Conservation (phyloP, 1,284 basidiomycete genomes). For the Rhodotorula mucilaginosa region DNA sequence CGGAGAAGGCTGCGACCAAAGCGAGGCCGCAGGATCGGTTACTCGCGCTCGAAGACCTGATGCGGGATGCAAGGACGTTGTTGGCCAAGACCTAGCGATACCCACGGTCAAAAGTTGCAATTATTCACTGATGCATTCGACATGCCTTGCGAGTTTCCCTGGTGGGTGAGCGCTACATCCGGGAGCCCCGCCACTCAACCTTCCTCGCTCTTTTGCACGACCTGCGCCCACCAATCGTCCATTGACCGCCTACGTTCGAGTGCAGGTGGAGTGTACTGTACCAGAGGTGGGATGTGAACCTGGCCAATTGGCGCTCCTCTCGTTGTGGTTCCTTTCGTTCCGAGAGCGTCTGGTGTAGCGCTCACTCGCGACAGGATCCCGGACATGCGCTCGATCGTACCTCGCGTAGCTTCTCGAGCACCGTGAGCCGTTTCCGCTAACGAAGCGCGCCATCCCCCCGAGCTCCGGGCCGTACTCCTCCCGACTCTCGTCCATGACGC, state of each 20-base stretch:
- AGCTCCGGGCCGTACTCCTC: no score
- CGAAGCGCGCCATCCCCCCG: no score
- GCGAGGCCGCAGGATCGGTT: conserved; percentile 13
- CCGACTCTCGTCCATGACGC: no score
- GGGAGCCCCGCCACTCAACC: neutral
- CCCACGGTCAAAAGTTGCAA: no score
- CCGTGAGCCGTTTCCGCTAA: no score
- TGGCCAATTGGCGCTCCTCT: neutral
- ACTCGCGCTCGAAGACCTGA: conserved; percentile 19
- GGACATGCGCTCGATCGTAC: neutral
- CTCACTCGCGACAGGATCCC: neutral
- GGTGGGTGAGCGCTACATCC: no score
- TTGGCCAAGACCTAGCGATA: neutral
- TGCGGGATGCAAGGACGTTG: conserved; percentile 26
- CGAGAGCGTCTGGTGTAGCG: neutral
- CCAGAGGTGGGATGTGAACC: no score
- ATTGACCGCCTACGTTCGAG: neutral
- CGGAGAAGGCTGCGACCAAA: no score
- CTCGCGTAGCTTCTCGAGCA: no score
- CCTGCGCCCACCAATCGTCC: conserved; percentile 29
- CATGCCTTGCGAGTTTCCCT: no score
- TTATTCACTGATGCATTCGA: no score
- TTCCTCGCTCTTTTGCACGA: conserved; percentile 15
- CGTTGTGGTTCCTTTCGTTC: no score
- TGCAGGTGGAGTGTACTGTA: neutral